Conservation (phyloP, 106 monocot species). For the Chionographis japonica region DNA sequence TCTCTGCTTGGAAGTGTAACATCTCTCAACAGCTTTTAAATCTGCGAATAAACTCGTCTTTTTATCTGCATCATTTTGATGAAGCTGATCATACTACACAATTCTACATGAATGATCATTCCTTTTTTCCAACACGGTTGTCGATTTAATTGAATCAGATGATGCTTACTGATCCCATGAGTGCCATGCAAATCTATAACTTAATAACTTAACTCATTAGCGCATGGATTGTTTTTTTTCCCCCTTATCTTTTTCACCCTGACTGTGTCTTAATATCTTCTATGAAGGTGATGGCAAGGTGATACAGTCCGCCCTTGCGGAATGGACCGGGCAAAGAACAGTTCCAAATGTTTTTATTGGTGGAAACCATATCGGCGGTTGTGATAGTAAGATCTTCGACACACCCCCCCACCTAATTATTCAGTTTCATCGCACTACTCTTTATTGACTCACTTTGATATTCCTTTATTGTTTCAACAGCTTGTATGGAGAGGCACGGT, state of each 20-base stretch:
- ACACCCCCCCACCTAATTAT: background rate
- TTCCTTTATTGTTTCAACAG: slow-evolving; percentile 21
- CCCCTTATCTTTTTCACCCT: too few species aligned
- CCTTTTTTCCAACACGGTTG: too few species aligned
- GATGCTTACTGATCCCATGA: too few species aligned
- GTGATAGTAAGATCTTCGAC: slow-evolving; percentile 47
- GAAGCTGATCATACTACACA: too few species aligned
- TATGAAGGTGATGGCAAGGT: slow-evolving; percentile 73
- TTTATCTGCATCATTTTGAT: too few species aligned
- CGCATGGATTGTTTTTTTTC: background rate
- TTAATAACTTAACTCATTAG: too few species aligned
- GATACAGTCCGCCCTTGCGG: slow-evolving; percentile 51
- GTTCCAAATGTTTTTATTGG: slow-evolving; percentile 90
- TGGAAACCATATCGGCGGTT: slow-evolving; percentile 86
- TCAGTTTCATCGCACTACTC: background rate
- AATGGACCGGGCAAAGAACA: slow-evolving; percentile 84
- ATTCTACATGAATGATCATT: too few species aligned
- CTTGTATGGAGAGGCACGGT: slow-evolving; percentile 33
- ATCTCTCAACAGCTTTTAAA: too few species aligned
- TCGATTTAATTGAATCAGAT: too few species aligned
- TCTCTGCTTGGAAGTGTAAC: too few species aligned
- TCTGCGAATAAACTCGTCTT: too few species aligned
- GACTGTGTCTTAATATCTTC: background rate
- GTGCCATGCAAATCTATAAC: too few species aligned
- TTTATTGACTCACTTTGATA: background rate